Evolutionary conservation across 106 monocot species (phyloP).

Genomic region (Acanthochlamys bracteata): DNA sequence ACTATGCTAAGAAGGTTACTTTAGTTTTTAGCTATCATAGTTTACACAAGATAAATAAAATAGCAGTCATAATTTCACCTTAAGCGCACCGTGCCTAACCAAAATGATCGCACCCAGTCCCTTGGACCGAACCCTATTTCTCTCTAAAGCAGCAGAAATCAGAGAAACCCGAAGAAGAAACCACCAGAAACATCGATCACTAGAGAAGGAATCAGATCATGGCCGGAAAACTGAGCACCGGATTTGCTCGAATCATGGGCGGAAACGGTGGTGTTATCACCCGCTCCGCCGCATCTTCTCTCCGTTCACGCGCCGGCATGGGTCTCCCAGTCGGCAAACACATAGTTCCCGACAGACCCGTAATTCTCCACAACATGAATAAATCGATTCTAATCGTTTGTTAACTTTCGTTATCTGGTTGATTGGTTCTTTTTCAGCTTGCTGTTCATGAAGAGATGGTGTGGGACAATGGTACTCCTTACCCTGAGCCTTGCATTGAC

Average conservation of each 20-base stretch:
- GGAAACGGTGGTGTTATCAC: slow-evolving; percentile 39
- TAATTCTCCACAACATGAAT: no score
- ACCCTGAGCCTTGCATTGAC: slow-evolving; percentile 91
- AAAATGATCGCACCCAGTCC: no score
- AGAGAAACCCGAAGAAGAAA: no score
- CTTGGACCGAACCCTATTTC: no score
- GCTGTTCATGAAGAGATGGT: slow-evolving; percentile 65
- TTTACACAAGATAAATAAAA: no score
- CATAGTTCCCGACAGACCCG: slow-evolving; percentile 73
- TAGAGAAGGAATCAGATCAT: no score
- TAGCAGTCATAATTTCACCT: no score
- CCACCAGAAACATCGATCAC: no score
- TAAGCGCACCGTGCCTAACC: no score
- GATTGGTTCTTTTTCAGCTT: slow-evolving; percentile 22
- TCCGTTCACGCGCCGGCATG: slow-evolving; percentile 80
- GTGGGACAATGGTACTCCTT: slow-evolving; percentile 94
- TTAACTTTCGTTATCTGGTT: neutral
- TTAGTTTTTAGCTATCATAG: no score
- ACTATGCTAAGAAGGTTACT: no score
- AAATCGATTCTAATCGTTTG: neutral
- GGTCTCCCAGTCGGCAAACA: slow-evolving; percentile 88
- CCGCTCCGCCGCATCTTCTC: slow-evolving; percentile 25
- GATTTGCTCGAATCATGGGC: slow-evolving; percentile 4
- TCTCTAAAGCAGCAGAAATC: no score
- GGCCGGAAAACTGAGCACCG: slow-evolving; percentile 60